Conservation (phyloP, 2,329 filamentous ascomycete genomes). For the Fusarium floridanum region DNA sequence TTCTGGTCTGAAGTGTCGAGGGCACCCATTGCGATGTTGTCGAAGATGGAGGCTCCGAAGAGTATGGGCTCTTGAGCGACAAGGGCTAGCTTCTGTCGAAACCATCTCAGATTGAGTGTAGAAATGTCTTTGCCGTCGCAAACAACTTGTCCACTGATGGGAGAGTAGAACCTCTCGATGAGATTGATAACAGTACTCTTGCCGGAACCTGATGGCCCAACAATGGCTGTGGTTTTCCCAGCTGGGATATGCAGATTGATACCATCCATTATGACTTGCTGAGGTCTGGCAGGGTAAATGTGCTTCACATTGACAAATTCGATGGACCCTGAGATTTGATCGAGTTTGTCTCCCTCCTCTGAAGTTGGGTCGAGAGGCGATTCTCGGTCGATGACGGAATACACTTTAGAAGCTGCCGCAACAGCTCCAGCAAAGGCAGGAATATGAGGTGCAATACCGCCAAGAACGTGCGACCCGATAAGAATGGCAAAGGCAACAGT, state of each 20-base stretch:
- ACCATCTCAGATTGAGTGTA: slow-evolving; percentile 59
- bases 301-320: slow-evolving; percentile 59
- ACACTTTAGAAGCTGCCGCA: background rate
- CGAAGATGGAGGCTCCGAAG: slow-evolving; percentile 59
- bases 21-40: slow-evolving; percentile 45
- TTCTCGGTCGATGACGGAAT: slow-evolving; percentile 78
- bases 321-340: slow-evolving; percentile 52
- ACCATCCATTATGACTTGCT: slow-evolving; percentile 53
- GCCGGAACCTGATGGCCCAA: slow-evolving; percentile 65
- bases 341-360: slow-evolving; percentile 45
- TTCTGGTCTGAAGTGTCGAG: background rate
- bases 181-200: slow-evolving; percentile 65
- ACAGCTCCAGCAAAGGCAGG: background rate
- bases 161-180: slow-evolving; percentile 67
- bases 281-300: slow-evolving; percentile 64
- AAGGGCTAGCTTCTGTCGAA: slow-evolving; percentile 60
- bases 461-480: slow-evolving; percentile 21
- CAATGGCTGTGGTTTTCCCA: slow-evolving; percentile 63
- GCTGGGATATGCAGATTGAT: slow-evolving; percentile 55
- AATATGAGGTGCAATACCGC: background rate
- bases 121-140: slow-evolving; percentile 54
- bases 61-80: slow-evolving; percentile 63
- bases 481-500: slow-evolving; percentile 65
- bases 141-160: slow-evolving; percentile 54
- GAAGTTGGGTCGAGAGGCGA: slow-evolving; percentile 51